phyloP scores from a whole-genome alignment of 2,329 filamentous ascomycete genomes.

The Phialemonium atrogriseum region DNA sequence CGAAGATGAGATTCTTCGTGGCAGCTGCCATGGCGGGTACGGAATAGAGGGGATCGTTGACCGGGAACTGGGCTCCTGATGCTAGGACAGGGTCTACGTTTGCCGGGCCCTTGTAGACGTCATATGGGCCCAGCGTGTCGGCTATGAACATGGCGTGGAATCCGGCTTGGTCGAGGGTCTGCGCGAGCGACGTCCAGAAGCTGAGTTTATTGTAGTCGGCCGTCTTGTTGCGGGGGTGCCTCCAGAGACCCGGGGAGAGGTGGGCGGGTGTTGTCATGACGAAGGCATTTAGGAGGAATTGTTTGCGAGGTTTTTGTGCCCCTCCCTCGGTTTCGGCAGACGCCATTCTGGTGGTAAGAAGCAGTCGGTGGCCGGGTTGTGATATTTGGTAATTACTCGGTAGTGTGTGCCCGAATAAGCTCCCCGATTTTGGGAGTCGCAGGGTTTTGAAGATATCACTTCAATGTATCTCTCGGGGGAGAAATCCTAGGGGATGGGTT shows the following conservation, averaged over 20 bases:
- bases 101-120: slow-evolving; percentile 54
- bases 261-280: slow-evolving; percentile 15
- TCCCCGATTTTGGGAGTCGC: too few species aligned
- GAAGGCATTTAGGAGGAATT: slow-evolving; percentile 34
- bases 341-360: not conserved
- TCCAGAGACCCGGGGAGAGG: slow-evolving; percentile 9
- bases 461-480: too few species aligned
- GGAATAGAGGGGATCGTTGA: slow-evolving; percentile 58
- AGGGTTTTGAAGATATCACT: too few species aligned
- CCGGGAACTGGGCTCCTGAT: slow-evolving; percentile 61
- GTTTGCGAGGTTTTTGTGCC: slow-evolving; percentile 26
- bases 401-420: too few species aligned
- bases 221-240: slow-evolving; percentile 10
- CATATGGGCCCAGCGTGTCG: slow-evolving; percentile 49
- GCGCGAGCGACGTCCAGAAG: slow-evolving; percentile 26
- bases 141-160: slow-evolving; percentile 31
- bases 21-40: slow-evolving; percentile 63
- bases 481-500: too few species aligned
- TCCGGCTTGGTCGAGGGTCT: slow-evolving; percentile 26
- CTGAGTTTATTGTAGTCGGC: slow-evolving; percentile 13
- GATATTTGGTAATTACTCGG: slow-evolving; percentile 2
- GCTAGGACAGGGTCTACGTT: slow-evolving; percentile 52
- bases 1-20: slow-evolving; percentile 60
- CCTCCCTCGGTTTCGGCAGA: too few species aligned
- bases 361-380: not conserved